Conservation (phyloP, 2,329 filamentous ascomycete genomes). For the Cladobotryum protrusum region DNA sequence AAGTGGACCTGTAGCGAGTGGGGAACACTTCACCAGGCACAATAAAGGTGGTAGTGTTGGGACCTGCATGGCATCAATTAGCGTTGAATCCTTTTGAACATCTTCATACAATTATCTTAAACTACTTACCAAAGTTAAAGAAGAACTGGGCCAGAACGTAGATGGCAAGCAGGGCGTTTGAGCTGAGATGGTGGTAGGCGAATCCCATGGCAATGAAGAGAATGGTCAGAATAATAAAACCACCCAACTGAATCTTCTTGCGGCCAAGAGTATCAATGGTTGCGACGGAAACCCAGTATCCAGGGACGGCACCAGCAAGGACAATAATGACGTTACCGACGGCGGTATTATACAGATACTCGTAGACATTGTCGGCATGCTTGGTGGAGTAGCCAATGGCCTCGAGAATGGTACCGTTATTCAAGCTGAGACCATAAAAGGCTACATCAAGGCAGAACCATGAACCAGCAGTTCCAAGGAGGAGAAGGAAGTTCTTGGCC, state of each 20-base stretch:
- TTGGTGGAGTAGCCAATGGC: conserved; percentile 62
- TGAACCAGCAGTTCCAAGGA: conserved; percentile 73
- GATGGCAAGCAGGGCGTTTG: conserved; percentile 48
- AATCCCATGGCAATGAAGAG: conserved; percentile 60
- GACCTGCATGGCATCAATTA: conserved; percentile 24
- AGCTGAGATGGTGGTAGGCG: conserved; percentile 47
- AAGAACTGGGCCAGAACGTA: conserved; percentile 54
- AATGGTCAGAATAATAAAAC: conserved; percentile 55
- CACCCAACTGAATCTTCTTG: conserved; percentile 67
- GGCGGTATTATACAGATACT: conserved; percentile 66
- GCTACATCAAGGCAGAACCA: conserved; percentile 69
- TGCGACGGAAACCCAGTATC: conserved; percentile 75
- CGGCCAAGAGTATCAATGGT: conserved; percentile 68
- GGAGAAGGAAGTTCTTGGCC: conserved; percentile 64
- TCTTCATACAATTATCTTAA: background rate
- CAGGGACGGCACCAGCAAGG: conserved; percentile 71
- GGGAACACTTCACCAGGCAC: conserved; percentile 53
- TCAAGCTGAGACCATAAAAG: conserved; percentile 65
- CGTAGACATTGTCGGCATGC: conserved; percentile 51
- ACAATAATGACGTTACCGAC: conserved; percentile 75
- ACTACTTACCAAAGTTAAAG: conserved; percentile 45
- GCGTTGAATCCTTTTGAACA: background rate
- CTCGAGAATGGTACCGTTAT: conserved; percentile 65
- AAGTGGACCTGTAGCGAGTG: conserved; percentile 50
- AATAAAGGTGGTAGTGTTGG: conserved; percentile 52